Evolutionary conservation across 768 basidiomycete species (phyloP), one percentile per base, ranked within the genome.

Genomic region (Xanthoconium stramineum): DNA sequence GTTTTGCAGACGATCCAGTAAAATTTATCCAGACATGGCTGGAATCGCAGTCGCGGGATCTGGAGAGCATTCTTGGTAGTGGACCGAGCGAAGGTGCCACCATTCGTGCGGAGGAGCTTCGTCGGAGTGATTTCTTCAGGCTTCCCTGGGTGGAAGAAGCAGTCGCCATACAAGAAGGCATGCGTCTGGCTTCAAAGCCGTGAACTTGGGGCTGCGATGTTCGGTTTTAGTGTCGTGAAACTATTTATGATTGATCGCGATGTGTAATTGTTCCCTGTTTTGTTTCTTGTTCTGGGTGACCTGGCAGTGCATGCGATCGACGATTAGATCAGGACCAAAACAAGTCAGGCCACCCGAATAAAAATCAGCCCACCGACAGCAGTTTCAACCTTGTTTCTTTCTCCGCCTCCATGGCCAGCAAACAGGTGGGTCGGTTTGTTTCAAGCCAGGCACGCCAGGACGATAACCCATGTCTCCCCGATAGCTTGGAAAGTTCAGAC

Each of bases 111-210:
- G 94, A 96, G 61, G 94, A 97, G 68, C 74, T 97, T 52, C 81
- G 86, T 58, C 75, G 92, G 50, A 94, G 90, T 65, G 94, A 97
- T 69, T 89, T 94, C 74, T 98, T 97, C 80, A 78, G 81, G 58
- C 71, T 96, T 66, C 91, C 93, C 5, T 98, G 94, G 94, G 93
- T 97, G 13, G 87, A 89, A 62, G 84, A 85, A 76, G 93, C 92
- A 7, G 85, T 94, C 50, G 86, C 88, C 9, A 82, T 95, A 20
- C 88, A 92, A 62, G 92, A 95, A 62, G 91, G 91, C 0, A 75
- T 85, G 68, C 80, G 89, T 36, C 69, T 91, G 51, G 86, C 87
- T 13, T 71, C 80, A 71, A 68, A 78, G 73, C 73, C 74, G 58
- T 79, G 61, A 55, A 5, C 11, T 14, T 13, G 17, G 50, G 3